These are phyloP conservation scores for Rhizopus microsporus DNA, from an alignment of 371 early-diverging fungal genomes.

Conservation along the genomic window DNA sequence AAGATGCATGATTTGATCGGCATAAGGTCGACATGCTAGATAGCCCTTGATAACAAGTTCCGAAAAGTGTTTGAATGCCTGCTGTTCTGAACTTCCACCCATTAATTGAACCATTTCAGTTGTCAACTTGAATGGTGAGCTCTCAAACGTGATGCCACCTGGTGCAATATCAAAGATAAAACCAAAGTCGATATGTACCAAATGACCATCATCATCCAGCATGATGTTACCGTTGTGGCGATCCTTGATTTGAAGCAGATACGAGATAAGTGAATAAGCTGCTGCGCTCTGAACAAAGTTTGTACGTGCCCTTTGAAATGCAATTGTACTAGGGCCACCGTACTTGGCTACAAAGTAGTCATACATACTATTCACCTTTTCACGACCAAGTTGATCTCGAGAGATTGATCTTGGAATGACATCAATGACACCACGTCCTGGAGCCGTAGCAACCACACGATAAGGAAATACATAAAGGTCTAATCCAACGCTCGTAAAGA, in stretches of 20 bases:
- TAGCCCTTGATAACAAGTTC: constrained; percentile 95
- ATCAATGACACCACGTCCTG: constrained; percentile 99
- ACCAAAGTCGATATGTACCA: constrained; percentile 99
- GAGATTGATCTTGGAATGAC: constrained; percentile 98
- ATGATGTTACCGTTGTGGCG: constrained; percentile 99
- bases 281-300: constrained; percentile 97
- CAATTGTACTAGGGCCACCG: constrained; percentile 89
- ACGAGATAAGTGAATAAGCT: constrained; percentile 97
- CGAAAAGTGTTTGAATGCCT: constrained; percentile 84
- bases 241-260: constrained; percentile 97
- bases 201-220: constrained; percentile 96
- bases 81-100: constrained; percentile 85
- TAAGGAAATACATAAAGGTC: constrained; percentile 98
- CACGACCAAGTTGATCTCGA: constrained; percentile 97
- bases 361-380: constrained; percentile 95
- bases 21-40: constrained; percentile 90
- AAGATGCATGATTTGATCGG: constrained; percentile 90
- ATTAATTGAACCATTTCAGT: constrained; percentile 97
- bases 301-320: constrained; percentile 89
- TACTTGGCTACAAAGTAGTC: constrained; percentile 96
- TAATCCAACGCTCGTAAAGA: constrained; percentile 88
- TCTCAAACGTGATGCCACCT: constrained; percentile 97
- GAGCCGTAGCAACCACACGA: constrained; percentile 96
- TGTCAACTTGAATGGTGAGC: constrained; percentile 98
- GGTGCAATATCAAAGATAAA: constrained; percentile 99